Evolutionary conservation across 2,329 filamentous ascomycete species (phyloP), one percentile per base, ranked within the genome.

Genomic region (Fusarium sp.): DNA sequence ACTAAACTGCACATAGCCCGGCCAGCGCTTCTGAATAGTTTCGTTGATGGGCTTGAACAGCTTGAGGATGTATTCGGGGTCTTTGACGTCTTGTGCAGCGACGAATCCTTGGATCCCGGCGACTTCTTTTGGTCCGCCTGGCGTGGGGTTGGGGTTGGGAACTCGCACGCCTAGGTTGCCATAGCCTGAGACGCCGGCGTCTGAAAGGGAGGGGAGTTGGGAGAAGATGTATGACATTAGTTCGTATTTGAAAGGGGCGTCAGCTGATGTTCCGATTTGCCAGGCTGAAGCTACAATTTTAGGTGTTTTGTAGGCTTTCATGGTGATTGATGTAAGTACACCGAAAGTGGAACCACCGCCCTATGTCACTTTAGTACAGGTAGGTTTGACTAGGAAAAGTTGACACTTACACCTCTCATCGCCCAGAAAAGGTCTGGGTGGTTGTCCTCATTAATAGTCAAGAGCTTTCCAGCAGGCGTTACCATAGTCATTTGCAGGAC

Each of bases 401-500:
- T 25, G 4, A 5, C 0, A 79, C 81, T 75, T 76, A 87, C 82
- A 11, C 88, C 87, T 58, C 85, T 78, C 63, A 90, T 79, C 0
- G 88, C 88, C 88, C 88, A 91, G 74, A 89, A 90, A 1, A 91
- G 75, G 53, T 90, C 87, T 0, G 77, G 58, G 54, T 90, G 81
- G 37, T 84, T 78, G 13, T 83, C 80, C 37, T 84, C 83, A 46
- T 85, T 88, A 1, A 84, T 81, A 0, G 78, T 81, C 4, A 88
- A 40, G 8, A 85, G 78, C 9, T 82, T 72, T 0, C 88, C 87
- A 5, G 70, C 68, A 0, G 84, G 83, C 0, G 84, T 85, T 2
- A 91, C 83, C 1, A 89, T 77, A 29, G 88, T 82, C 76, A 86
- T 82, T 67, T 88, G 81, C 5, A 91, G 75, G 3, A 88, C 84